Base-by-base conservation (phyloP, 2,329 filamentous ascomycete genomes). In the Colletotrichum sp. region DNA sequence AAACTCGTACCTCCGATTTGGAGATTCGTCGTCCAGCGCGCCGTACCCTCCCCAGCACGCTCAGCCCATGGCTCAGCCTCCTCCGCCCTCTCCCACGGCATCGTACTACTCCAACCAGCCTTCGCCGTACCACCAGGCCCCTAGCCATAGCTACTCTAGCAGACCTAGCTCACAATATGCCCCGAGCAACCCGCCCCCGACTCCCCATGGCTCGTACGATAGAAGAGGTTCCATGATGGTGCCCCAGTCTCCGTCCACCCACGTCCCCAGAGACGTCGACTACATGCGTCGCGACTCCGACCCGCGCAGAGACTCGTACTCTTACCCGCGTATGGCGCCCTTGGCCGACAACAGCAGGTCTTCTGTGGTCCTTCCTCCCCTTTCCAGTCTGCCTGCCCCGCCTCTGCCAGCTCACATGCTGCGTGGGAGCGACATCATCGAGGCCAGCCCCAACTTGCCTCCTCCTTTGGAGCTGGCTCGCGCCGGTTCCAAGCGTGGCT, bases 61-160 rank as follows among this genome's bases (percentile, higher is more conserved):
- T 3, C 82, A 85, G 72, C 80, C 81, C 75, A 77, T 71, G 18
- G 73, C 66, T 66, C 81, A 81, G 71, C 82, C 79, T 69, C 80
- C 79, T 75, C 84, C 85, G 6, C 78, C 82, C 4, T 83, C 84
- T 13, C 81, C 84, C 18, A 80, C 81, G 3, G 80, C 82, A 3
- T 73, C 73, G 4, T 85, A 85, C 36, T 78, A 83, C 24, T 78
- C 84, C 1, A 69, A 83, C 56, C 80, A 84, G n/a, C 83, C 86
- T 13, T 84, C 85, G n/a, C 84, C 86, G 3, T 87, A 88, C 78
- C 80, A 74, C 36, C 84, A 81, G 82, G 86, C 55, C 82, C 85
- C 69, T 89, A 89, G 38, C 6, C 83, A 85, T 71, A 76, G 76
- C 48, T 84, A 83, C 61, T 76, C 79, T 24, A 79, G 77, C 36